Evolutionary conservation across 176 grass and related monocot species (phyloP), one percentile per base, ranked within the genome.

Genomic region (Carex myosuroides): DNA sequence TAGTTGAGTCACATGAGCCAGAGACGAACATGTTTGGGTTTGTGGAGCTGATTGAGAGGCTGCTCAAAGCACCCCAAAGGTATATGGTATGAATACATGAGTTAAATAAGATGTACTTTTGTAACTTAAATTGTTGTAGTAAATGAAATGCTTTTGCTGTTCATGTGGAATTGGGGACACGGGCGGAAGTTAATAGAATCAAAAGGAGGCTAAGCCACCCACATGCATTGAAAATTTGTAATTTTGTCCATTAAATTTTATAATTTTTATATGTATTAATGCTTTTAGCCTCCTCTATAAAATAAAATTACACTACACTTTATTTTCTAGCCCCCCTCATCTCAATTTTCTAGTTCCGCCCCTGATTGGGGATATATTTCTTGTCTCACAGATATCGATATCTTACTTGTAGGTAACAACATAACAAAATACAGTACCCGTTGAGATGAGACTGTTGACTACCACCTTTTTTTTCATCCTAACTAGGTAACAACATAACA

Each of bases 11-110:
- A 13, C 93, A 99, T 60, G 96, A 99, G 87, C 96, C 96, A 79
- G 96, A 95, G 44, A 99, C 93, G 63, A 99, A 99, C 93, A 92
- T 92, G 78, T 93, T 95, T 0, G 96, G 83, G 81, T 89, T 99
- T 60, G 93, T 81, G 35, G 89, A 88, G 68, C 94, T 99, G 82
- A 99, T 95, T 70, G 96, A 99, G 55, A 95, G 83, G 80, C 96
- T 99, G 88, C 52, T 26, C 62, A 48, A 44, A 81, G 77, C 37
- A 39, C 37, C 37, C 33, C 14, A 78, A 39, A 52, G 79, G 60
- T 32, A 77, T 3, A 77, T 7, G 2, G 9, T 56, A 17, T 77
- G 26, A 74, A 42, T 42, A 16, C 48, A 76, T 1, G 24, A 7
- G 24, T 56, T 32, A 56, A 77, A 71, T 71, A 56, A 76, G 52